Evolutionary conservation across 2,329 filamentous ascomycete genomes (phyloP).

Genomic region (Aspergillus neotritici): DNA sequence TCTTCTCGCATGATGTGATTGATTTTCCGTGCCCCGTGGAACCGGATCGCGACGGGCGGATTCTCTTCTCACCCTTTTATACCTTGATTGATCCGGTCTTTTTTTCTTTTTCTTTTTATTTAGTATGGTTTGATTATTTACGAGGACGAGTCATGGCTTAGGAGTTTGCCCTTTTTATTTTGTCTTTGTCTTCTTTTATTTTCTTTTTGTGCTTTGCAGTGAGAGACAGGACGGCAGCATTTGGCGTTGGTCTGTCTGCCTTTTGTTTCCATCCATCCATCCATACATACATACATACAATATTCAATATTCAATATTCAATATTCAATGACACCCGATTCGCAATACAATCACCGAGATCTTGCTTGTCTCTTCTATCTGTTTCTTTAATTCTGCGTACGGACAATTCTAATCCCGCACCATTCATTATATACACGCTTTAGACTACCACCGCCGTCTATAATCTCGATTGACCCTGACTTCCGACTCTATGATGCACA

Average conservation of each 20-base stretch:
- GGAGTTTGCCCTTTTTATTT: constrained; percentile 17
- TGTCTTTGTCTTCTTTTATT: constrained; percentile 7
- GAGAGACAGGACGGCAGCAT: too few relatives aligned
- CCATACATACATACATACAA: not conserved
- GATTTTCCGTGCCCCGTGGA: constrained; percentile 5
- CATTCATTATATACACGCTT: not conserved
- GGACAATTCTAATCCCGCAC: too few relatives aligned
- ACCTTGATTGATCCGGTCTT: constrained; percentile 3
- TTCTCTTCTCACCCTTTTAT: not conserved
- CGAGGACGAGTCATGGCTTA: constrained; percentile 11
- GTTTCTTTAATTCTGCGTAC: too few relatives aligned
- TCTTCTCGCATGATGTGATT: constrained; percentile 4
- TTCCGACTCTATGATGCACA: too few relatives aligned
- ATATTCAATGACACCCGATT: not conserved
- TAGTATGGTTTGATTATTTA: constrained; percentile 5
- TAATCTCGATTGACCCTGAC: constrained; percentile 4
- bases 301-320: not conserved
- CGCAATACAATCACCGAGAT: not conserved
- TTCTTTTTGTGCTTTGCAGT: not conserved
- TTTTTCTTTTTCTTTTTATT: constrained; percentile 11
- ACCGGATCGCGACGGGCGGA: too few relatives aligned
- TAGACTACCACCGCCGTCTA: constrained; percentile 1
- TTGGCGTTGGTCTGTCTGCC: not conserved
- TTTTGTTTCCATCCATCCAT: not conserved
- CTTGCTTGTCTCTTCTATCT: not conserved